A percentile compares a stretch with the other conserved stretches of the same genome.
Conservation (phyloP, 169 alveolate genomes). For the Cystoisospora suis region DNA sequence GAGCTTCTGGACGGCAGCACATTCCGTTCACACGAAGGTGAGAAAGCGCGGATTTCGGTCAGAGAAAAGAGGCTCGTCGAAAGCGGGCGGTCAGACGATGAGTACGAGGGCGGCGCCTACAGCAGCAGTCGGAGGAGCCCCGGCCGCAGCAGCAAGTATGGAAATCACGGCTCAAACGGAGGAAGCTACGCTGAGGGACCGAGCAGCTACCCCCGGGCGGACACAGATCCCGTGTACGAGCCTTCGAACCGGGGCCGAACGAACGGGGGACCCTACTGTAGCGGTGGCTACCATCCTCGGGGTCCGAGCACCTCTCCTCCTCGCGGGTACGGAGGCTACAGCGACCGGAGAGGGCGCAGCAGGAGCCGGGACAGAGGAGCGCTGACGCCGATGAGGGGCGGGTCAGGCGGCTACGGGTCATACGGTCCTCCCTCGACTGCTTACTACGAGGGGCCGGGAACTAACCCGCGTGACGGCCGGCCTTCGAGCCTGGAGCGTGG, state of each 20-base stretch:
- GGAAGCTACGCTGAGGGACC: not conserved
- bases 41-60: slow-evolving; percentile 79
- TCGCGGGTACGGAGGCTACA: not conserved
- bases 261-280: not conserved
- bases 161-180: not conserved
- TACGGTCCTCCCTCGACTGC: not conserved
- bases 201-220: not conserved
- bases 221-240: not conserved
- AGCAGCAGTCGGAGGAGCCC: not conserved
- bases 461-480: not conserved
- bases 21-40: slow-evolving; percentile 86
- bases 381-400: no score
- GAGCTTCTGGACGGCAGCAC: slow-evolving; percentile 84
- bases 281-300: not conserved
- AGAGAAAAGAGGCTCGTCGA: slow-evolving; percentile 70
- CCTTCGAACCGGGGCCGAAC: not conserved
- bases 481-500: slow-evolving; percentile 2
- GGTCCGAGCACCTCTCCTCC: not conserved
- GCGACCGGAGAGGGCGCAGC: slow-evolving; percentile 12
- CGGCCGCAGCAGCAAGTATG: not conserved
- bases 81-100: slow-evolving; percentile 50
- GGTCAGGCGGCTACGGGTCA: not conserved
- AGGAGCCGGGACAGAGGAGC: not conserved
- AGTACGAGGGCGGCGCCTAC: not conserved
- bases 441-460: not conserved